Percentiles rank a stretch among this genome's conserved stretches.
Evolutionary conservation across 768 basidiomycete species (phyloP).

Genomic region (Phallus indusiatus): DNA sequence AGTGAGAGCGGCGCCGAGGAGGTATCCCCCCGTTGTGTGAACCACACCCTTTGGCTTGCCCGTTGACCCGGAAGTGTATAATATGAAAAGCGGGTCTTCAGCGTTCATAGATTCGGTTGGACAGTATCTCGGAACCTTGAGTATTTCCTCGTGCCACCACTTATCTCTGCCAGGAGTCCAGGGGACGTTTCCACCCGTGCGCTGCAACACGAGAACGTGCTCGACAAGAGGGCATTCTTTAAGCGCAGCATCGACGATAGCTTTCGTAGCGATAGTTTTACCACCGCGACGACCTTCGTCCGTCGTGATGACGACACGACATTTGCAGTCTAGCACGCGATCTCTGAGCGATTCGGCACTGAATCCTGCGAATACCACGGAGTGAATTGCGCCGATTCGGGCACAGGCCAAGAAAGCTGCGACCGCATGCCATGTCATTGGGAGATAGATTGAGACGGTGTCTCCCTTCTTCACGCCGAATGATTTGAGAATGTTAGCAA

Average conservation of each 20-base stretch:
- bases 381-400: constrained; percentile 92
- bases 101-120: constrained; percentile 78
- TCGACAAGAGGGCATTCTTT: constrained; percentile 78
- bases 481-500: constrained; percentile 87
- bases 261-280: constrained; percentile 89
- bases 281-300: constrained; percentile 94
- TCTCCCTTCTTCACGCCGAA: constrained; percentile 94
- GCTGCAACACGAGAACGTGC: constrained; percentile 80
- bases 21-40: constrained; percentile 81
- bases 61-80: constrained; percentile 93
- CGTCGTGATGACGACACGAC: constrained; percentile 86
- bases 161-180: constrained; percentile 80
- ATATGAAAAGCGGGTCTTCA: constrained; percentile 98
- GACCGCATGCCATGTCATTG: constrained; percentile 93
- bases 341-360: constrained; percentile 91
- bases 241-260: constrained; percentile 87
- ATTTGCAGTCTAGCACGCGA: constrained; percentile 81
- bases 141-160: constrained; percentile 95
- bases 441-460: constrained; percentile 85
- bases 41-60: constrained; percentile 98
- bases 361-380: constrained; percentile 97
- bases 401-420: constrained; percentile 98
- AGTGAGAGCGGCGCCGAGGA: constrained; percentile 84
- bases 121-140: constrained; percentile 80
- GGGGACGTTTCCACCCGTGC: constrained; percentile 76